Percentiles rank a stretch among this genome's conserved stretches.
phyloP scores from a whole-genome alignment of 2,329 filamentous ascomycete species.

The Neopestalotiopsis rosae region DNA sequence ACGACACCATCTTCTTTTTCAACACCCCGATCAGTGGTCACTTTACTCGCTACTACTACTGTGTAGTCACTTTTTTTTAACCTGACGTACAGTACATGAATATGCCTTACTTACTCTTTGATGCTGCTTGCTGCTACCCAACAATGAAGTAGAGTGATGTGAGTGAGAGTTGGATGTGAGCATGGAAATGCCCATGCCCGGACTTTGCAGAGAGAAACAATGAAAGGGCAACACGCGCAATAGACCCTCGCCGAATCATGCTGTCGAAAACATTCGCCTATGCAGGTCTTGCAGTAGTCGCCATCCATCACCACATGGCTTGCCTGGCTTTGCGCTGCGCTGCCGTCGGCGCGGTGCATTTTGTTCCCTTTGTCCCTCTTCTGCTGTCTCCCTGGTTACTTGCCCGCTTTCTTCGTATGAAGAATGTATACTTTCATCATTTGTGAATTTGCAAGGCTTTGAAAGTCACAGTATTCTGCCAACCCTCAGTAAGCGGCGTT shows the following conservation, averaged over 20 bases:
- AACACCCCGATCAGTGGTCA: background rate
- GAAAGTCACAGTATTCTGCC: background rate
- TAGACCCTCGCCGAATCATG: constrained; percentile 14
- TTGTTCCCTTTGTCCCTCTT: background rate
- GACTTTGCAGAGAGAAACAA: background rate
- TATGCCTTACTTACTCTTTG: background rate
- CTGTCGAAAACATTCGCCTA: constrained; percentile 14
- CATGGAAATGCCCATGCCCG: background rate
- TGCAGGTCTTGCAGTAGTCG: constrained; percentile 20
- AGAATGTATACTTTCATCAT: background rate
- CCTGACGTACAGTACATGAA: too few relatives aligned
- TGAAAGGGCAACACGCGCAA: background rate
- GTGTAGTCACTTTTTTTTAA: too few relatives aligned
- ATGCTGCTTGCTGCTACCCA: background rate
- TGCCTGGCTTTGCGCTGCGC: background rate
- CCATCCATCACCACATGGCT: constrained; percentile 18
- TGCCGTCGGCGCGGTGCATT: background rate
- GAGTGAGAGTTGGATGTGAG: too few relatives aligned
- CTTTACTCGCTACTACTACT: background rate
- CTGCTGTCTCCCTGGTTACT: background rate
- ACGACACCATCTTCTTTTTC: constrained; percentile 3
- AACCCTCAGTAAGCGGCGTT: constrained; percentile 2
- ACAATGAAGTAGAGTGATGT: background rate
- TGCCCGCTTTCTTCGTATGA: too few relatives aligned
- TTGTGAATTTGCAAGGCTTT: background rate